phyloP scores from a whole-genome alignment of 768 basidiomycete genomes.

The Tephrocybe sp. region DNA sequence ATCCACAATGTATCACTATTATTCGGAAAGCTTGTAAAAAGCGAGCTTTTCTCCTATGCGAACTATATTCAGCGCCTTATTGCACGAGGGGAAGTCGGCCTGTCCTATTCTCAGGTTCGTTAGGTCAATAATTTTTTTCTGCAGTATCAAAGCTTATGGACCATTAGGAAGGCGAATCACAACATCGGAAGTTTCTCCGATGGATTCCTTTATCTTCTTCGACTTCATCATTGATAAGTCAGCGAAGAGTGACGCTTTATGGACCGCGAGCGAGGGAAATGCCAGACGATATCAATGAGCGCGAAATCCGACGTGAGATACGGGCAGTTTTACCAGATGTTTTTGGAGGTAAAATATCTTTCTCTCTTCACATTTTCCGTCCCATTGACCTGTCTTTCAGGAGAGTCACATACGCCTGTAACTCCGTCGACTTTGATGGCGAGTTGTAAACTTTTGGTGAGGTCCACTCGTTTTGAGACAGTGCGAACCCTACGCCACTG shows the following conservation, averaged over 20 bases:
- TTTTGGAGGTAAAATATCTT: constrained; percentile 51
- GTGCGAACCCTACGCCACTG: constrained; percentile 67
- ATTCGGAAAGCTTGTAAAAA: constrained; percentile 69
- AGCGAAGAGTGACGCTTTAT: constrained; percentile 68
- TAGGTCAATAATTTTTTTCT: background rate
- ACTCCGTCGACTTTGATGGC: constrained; percentile 38
- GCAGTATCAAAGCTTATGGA: constrained; percentile 8
- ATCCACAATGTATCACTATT: constrained; percentile 61
- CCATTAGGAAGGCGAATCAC: constrained; percentile 45
- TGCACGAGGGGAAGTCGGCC: constrained; percentile 67
- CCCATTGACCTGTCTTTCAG: constrained; percentile 25
- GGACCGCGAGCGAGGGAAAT: constrained; percentile 67
- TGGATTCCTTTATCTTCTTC: constrained; percentile 70
- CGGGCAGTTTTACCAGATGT: constrained; percentile 60
- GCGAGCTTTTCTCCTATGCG: constrained; percentile 70
- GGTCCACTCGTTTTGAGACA: constrained; percentile 71
- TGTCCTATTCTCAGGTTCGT: constrained; percentile 52
- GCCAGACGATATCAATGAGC: constrained; percentile 68
- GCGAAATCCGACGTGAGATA: constrained; percentile 69
- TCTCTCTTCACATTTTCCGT: background rate
- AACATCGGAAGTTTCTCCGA: constrained; percentile 65
- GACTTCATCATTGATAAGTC: constrained; percentile 57
- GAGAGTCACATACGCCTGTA: constrained; percentile 18
- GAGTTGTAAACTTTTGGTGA: constrained; percentile 44
- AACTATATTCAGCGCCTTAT: constrained; percentile 79